These are phyloP conservation scores for Scutellaria baicalensis DNA, from an alignment of 257 asterid genomes.

Conservation along the genomic window DNA sequence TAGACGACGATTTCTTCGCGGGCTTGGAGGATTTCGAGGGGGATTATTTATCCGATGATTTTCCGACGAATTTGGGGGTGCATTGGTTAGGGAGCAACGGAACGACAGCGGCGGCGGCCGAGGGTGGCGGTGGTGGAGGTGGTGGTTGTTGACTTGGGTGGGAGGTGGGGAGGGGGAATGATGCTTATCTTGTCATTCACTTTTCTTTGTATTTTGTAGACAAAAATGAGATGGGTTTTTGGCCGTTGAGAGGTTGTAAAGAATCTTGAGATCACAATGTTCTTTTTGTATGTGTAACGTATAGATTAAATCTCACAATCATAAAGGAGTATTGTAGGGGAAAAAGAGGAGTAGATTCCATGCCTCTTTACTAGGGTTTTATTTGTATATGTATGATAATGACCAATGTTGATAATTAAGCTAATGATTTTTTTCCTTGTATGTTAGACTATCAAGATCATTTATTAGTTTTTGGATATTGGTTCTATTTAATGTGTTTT, in stretches of 20 bases:
- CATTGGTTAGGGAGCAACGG: slow-evolving; percentile 38
- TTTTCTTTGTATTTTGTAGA: slow-evolving; percentile 36
- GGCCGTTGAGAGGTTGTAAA: slow-evolving; percentile 36
- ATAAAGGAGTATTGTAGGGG: slow-evolving; percentile 19
- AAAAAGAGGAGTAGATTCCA: slow-evolving; percentile 14
- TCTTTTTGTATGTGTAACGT: slow-evolving; percentile 18
- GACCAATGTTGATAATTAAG: neutral
- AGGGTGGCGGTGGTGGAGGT: slow-evolving; percentile 30
- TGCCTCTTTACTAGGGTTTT: neutral
- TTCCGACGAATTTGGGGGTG: slow-evolving; percentile 21
- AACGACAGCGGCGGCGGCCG: slow-evolving; percentile 17
- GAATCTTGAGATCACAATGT: slow-evolving; percentile 43
- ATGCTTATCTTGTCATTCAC: slow-evolving; percentile 62
- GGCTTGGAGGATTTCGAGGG: slow-evolving; percentile 36
- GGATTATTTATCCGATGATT: slow-evolving; percentile 19
- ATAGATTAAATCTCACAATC: slow-evolving; percentile 24
- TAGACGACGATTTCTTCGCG: slow-evolving; percentile 37
- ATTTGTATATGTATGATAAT: neutral
- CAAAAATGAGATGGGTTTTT: slow-evolving; percentile 20
- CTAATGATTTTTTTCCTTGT: no score
- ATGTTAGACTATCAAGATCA: no score
- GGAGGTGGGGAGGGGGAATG: slow-evolving; percentile 1
- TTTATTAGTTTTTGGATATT: no score
- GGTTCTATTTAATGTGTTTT: no score
- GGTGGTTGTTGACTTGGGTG: slow-evolving; percentile 34